phyloP scores from a whole-genome alignment of 345 rosid genomes.

The Eucalyptus cladocalyx region DNA sequence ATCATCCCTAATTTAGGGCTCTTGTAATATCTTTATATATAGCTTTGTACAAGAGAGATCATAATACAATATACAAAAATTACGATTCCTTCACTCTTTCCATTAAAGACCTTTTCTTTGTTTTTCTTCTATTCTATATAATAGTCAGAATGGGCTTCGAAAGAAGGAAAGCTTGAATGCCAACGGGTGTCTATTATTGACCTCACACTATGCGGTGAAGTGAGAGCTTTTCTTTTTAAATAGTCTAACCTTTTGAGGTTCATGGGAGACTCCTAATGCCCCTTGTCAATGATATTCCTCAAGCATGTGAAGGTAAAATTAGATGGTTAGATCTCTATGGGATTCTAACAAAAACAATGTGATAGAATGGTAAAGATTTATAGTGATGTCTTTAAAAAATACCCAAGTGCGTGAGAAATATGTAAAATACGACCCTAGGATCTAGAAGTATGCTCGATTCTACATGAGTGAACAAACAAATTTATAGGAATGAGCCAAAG shows the following conservation, averaged over 20 bases:
- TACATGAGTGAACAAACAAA: background rate
- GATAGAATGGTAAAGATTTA: background rate
- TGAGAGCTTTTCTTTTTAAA: background rate
- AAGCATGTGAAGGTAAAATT: background rate
- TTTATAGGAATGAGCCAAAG: background rate
- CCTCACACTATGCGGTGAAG: background rate
- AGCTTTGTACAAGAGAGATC: too few species aligned
- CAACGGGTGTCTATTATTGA: background rate
- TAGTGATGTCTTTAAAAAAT: background rate
- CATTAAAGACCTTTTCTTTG: background rate
- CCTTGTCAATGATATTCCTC: background rate
- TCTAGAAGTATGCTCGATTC: background rate
- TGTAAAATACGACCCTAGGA: background rate
- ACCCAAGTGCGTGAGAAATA: background rate
- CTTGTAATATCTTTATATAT: too few species aligned
- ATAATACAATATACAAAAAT: too few species aligned
- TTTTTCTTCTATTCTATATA: background rate
- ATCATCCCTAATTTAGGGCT: too few species aligned
- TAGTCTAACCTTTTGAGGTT: background rate
- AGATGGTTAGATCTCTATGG: background rate
- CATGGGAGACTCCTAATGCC: background rate
- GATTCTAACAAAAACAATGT: background rate
- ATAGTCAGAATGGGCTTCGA: background rate
- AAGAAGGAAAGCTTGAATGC: background rate
- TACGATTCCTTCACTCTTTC: too few species aligned